Conservation (phyloP, 2,329 filamentous ascomycete genomes). For the Talaromyces sp. region DNA sequence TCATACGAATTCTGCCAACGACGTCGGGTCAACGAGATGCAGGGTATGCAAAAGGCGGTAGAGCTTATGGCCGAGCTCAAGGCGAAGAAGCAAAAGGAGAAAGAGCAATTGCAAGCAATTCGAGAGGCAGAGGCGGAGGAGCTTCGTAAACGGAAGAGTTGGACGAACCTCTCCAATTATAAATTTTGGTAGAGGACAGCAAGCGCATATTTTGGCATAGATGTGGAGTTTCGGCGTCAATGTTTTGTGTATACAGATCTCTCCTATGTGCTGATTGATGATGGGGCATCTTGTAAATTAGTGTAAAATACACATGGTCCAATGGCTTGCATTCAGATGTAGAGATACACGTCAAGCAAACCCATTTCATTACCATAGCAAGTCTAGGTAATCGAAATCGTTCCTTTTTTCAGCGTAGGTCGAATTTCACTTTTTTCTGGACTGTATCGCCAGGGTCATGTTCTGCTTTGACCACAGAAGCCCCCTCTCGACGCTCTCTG, state of each 20-base stretch:
- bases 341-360: slow-evolving; percentile 1
- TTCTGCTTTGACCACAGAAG: slow-evolving; percentile 26
- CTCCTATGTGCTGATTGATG: slow-evolving; percentile 8
- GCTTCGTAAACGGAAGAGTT: slow-evolving; percentile 38
- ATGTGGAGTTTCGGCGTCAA: slow-evolving; percentile 30
- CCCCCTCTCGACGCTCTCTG: slow-evolving; percentile 48
- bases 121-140: slow-evolving; percentile 41
- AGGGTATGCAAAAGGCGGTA: slow-evolving; percentile 79
- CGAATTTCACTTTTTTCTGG: slow-evolving; percentile 43
- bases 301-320: slow-evolving; percentile 13
- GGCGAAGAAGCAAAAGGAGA: slow-evolving; percentile 57
- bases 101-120: slow-evolving; percentile 38
- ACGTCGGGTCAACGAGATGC: slow-evolving; percentile 67
- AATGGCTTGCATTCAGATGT: slow-evolving; percentile 16
- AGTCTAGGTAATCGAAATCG: too few relatives aligned
- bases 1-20: slow-evolving; percentile 84
- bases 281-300: slow-evolving; percentile 18
- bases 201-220: slow-evolving; percentile 19
- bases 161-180: slow-evolving; percentile 44
- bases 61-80: slow-evolving; percentile 76
- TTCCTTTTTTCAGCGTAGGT: slow-evolving; percentile 21
- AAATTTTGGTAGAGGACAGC: slow-evolving; percentile 42
- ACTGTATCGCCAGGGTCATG: slow-evolving; percentile 27
- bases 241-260: slow-evolving; percentile 17
- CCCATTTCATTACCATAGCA: not conserved